phyloP scores from a whole-genome alignment of 2,329 filamentous ascomycete genomes.

The Dactylellina drechsleri region DNA sequence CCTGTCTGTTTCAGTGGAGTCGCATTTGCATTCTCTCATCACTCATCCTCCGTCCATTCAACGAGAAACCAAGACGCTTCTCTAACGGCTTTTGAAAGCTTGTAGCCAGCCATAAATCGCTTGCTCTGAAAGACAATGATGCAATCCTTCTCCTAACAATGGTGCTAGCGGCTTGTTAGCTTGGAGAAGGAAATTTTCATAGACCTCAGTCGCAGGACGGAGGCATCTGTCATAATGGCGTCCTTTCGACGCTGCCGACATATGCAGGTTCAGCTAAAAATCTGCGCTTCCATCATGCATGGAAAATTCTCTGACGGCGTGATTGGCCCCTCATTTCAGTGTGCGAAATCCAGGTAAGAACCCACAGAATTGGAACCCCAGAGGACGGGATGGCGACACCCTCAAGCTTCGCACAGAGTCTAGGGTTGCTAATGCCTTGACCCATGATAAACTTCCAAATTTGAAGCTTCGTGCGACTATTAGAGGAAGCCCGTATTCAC shows the following conservation, averaged over 20 bases:
- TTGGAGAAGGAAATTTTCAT: too few relatives aligned
- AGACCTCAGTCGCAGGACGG: conserved; percentile 16
- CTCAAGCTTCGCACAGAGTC: conserved; percentile 9
- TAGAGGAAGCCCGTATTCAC: background rate
- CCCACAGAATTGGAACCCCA: conserved; percentile 9
- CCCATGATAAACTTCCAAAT: conserved; percentile 20
- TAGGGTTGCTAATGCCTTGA: background rate
- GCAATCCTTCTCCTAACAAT: too few relatives aligned
- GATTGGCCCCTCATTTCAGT: conserved; percentile 13
- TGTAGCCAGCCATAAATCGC: too few relatives aligned
- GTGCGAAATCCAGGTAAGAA: conserved; percentile 9
- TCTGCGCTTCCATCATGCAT: conserved; percentile 7
- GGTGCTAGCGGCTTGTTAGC: too few relatives aligned
- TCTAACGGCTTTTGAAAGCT: too few relatives aligned
- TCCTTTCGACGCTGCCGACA: conserved; percentile 11
- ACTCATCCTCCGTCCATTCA: background rate
- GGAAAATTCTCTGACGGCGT: conserved; percentile 20
- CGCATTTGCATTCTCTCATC: conserved; percentile 10
- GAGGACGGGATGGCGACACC: conserved; percentile 43
- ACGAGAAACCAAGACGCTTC: background rate
- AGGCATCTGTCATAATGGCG: conserved; percentile 2
- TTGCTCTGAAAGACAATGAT: too few relatives aligned
- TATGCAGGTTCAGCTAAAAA: conserved; percentile 14
- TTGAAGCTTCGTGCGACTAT: conserved; percentile 14
- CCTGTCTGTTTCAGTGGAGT: conserved; percentile 46